Base-by-base conservation (phyloP, 2,329 filamentous ascomycete genomes). In the Clarireedia homoeocarpa region DNA sequence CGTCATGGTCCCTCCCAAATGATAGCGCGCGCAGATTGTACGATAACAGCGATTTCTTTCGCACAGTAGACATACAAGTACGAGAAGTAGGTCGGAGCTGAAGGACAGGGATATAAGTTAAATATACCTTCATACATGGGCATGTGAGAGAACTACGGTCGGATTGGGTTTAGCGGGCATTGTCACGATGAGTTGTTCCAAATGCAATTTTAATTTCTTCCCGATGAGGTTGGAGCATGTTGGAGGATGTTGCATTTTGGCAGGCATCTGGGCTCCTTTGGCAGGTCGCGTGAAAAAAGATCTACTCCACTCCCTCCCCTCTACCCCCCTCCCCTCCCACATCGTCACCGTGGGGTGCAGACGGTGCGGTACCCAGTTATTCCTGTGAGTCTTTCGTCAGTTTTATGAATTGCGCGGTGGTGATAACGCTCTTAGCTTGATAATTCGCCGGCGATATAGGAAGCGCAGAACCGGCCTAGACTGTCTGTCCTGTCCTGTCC, bases 141-240 rank as follows among this genome's bases (percentile, higher is more conserved):
- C 23, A 20, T 17, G 15, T 20, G 23, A 44, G 40, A 9, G 15
- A 44, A 34, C 30, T 34, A 34, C 30, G 30, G 30, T 1, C 9
- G 30, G 10, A 34, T n/a, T 7, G 23, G 34, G 9, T 10, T 38
- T 10, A 53, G 48, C 10, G 30, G 7, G 30, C 30, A 34, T 34
- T 20, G 53, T 55, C 62, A 66, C 42, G 62, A 64, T 66, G 65
- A 54, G 65, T 62, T 66, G 63, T 65, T 60, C 63, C 63, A 55
- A 57, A 53, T 60, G 47, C 58, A 65, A 65, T 65, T 63, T 64
- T 54, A 61, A 58, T 57, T 51, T 51, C n/a, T 44, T 44, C 40
- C 40, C 40, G 40, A 44, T 44, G 40, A 24, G 40, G 40, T 44
- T 44, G 17, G 40, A 23, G 15, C 9, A 42, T 34, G 30, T 34